Evolutionary conservation across 139 green algal genomes (phyloP).

Genomic region (Tetradesmus obliquus): DNA sequence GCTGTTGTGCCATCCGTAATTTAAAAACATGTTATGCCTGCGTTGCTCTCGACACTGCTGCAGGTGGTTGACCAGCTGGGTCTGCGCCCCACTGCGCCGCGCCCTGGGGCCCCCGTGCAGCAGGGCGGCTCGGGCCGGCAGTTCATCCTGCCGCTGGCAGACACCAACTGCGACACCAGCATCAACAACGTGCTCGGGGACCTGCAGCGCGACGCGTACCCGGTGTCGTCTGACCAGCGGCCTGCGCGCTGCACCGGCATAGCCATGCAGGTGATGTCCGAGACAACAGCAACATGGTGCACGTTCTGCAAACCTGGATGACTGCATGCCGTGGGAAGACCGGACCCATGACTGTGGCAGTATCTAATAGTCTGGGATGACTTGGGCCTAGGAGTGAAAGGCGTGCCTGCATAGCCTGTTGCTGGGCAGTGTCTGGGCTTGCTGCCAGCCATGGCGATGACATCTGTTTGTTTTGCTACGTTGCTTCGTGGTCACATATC

Average conservation of each 20-base stretch:
- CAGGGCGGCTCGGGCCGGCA: conserved; percentile 5
- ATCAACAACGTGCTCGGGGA: conserved; percentile 90
- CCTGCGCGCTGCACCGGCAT: conserved; percentile 91
- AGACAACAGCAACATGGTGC: background rate
- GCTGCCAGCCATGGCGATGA: too few relatives aligned
- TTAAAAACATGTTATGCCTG: background rate
- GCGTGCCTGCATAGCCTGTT: too few relatives aligned
- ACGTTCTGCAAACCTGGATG: background rate
- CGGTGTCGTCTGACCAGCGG: conserved; percentile 75
- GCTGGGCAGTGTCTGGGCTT: too few relatives aligned
- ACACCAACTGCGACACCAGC: conserved; percentile 90
- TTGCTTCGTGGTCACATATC: too few relatives aligned
- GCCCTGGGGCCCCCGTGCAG: background rate
- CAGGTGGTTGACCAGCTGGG: conserved; percentile 84
- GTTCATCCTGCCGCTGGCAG: conserved; percentile 83
- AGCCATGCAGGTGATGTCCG: conserved; percentile 80
- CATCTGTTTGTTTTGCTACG: too few relatives aligned
- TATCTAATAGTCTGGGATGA: too few relatives aligned
- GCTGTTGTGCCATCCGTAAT: background rate
- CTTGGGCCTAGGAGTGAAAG: too few relatives aligned
- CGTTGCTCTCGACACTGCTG: background rate
- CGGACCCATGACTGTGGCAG: too few relatives aligned
- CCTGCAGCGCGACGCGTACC: conserved; percentile 88
- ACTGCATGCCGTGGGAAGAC: background rate
- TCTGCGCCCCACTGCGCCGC: conserved; percentile 52